A percentile compares a stretch with the other conserved stretches of the same genome.
Conservation (phyloP, 2,329 filamentous ascomycete genomes). For the Pseudomassariella vexata region DNA sequence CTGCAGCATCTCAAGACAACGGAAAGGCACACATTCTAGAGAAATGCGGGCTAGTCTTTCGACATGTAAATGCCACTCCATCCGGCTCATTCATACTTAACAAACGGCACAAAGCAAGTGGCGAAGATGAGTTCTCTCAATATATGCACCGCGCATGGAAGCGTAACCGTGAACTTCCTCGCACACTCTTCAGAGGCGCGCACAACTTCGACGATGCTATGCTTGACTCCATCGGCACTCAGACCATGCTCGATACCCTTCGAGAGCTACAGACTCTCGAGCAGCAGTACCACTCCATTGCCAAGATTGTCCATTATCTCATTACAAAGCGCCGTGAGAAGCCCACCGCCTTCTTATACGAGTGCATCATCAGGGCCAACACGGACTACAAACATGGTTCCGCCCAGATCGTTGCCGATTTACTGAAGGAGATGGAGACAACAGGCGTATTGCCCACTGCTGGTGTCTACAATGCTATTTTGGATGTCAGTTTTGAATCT, state of each 20-base stretch:
- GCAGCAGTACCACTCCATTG: constrained; percentile 30
- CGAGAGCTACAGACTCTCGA: constrained; percentile 30
- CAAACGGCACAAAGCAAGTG: too few relatives aligned
- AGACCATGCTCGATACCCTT: constrained; percentile 42
- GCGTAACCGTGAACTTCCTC: constrained; percentile 18
- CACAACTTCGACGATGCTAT: constrained; percentile 13
- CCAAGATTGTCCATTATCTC: constrained; percentile 50
- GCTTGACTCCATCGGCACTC: constrained; percentile 23
- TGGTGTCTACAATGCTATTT: constrained; percentile 62
- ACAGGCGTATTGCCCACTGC: constrained; percentile 58
- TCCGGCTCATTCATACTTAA: too few relatives aligned
- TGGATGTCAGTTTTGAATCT: constrained; percentile 46
- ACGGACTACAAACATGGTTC: constrained; percentile 58
- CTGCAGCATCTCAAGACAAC: too few relatives aligned
- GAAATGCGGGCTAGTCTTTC: too few relatives aligned
- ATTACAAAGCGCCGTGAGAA: constrained; percentile 47
- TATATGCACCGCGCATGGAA: too few relatives aligned
- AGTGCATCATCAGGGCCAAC: constrained; percentile 70
- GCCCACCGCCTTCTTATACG: constrained; percentile 60
- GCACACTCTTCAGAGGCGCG: constrained; percentile 13
- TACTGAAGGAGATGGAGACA: constrained; percentile 69
- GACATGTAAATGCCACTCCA: too few relatives aligned
- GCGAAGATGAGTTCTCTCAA: too few relatives aligned
- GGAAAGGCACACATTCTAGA: too few relatives aligned
- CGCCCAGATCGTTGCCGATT: constrained; percentile 50